Base-by-base conservation (phyloP, 179 eudicot species). In the Amaranthus tricolor region DNA sequence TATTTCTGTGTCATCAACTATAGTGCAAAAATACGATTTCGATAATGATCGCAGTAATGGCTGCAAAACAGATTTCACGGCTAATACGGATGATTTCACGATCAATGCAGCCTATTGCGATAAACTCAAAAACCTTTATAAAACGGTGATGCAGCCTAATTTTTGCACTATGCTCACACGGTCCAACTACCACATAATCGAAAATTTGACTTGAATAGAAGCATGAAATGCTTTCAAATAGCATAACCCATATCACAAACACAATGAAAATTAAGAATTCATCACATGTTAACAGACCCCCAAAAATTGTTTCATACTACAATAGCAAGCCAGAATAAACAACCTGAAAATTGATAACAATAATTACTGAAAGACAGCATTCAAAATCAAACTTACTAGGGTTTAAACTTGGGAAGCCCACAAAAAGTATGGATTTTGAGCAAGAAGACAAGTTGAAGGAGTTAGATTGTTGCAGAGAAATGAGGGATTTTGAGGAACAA, bases 361-460 rank as follows among this genome's bases (percentile, higher is more conserved):
- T 21, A 44, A 74, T 24, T 20, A 19, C 62, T 40, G 24, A 65
- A 74, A 71, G 15, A 10, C 49, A 17, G 50, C 40, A 45, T 58
- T 59, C 20, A 60, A 62, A 24, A 7, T 16, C 49, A 68, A 55
- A 75, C 79, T 70, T 79, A 79, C 85, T 66, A 54, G 73, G 3
- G 21, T 19, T 20, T 64, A 49, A 13, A 72, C 62, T 56, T 17
- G 51, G 55, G 17, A 49, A 64, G 57, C 55, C 50, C 17, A 10
- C 44, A 11, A 76, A 58, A 44, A 17, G n/a, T 44, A 44, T 45
- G 60, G 20, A 1, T 57, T 77, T 31, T 77, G 72, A 59, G 57
- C 66, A 68, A 65, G 47, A 66, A 48, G 52, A 44, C 68, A 50
- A 6, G 70, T 70, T 65, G 19, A 54, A 62, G 60, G 56, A 50